phyloP scores from a whole-genome alignment of 495 filamentous ascomycete species.

The Tuber indicum region DNA sequence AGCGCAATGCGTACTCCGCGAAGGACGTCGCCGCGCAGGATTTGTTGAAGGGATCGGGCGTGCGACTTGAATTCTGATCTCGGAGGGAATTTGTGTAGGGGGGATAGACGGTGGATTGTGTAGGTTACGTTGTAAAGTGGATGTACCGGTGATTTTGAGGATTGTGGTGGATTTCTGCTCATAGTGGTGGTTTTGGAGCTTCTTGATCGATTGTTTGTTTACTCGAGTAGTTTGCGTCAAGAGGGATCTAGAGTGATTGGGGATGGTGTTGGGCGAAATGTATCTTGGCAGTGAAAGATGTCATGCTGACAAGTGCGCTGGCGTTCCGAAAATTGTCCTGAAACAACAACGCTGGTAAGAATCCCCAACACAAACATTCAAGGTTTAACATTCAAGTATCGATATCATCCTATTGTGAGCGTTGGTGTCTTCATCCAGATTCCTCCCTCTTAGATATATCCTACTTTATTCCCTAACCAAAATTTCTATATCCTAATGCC shows the following conservation, averaged over 20 bases:
- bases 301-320: neutral
- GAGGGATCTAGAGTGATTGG: no score
- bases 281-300: neutral
- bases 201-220: neutral
- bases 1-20: slow-evolving; percentile 45
- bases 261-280: neutral
- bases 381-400: neutral
- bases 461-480: neutral
- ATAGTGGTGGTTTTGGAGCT: neutral
- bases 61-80: slow-evolving; percentile 47
- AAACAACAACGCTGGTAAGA: neutral
- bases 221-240: neutral
- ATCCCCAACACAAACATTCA: neutral
- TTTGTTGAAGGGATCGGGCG: slow-evolving; percentile 50
- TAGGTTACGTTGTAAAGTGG: slow-evolving; percentile 54
- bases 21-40: slow-evolving; percentile 51
- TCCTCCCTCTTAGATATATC: neutral
- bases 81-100: slow-evolving; percentile 48
- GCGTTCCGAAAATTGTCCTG: neutral
- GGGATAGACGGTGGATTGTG: slow-evolving; percentile 53
- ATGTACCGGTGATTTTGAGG: slow-evolving; percentile 21
- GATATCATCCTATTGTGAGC: neutral
- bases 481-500: neutral
- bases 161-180: slow-evolving; percentile 6
- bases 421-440: neutral